phyloP scores from a whole-genome alignment of 148 eudicot genomes.

The Selenicereus undatus region DNA sequence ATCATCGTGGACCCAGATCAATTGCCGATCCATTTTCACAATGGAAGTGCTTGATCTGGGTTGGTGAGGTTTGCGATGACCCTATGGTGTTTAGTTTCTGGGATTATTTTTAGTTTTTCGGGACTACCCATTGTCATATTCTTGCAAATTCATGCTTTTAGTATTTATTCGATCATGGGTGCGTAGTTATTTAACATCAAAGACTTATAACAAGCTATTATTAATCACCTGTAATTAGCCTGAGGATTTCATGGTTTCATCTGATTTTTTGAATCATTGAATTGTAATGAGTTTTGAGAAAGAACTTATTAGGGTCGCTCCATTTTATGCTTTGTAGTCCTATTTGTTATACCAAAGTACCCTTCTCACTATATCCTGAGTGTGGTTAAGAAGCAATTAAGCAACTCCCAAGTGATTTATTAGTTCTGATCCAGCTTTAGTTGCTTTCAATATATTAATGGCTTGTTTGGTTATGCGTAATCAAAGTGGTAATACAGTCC shows the following conservation, averaged over 20 bases:
- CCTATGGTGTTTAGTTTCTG: not conserved
- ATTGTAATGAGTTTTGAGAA: not conserved
- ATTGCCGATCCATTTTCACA: not conserved
- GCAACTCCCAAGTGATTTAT: not conserved
- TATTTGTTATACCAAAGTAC: no score
- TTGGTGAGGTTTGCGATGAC: no score
- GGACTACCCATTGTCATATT: not conserved
- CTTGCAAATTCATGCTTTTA: not conserved
- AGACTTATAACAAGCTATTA: not conserved
- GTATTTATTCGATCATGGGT: not conserved
- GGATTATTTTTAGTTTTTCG: not conserved
- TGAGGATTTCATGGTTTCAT: not conserved
- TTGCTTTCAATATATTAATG: not conserved
- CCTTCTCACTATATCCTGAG: not conserved
- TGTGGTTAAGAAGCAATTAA: not conserved
- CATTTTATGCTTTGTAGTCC: no score
- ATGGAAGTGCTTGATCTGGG: no score
- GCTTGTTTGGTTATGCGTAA: no score
- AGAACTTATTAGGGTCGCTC: no score
- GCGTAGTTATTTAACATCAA: not conserved
- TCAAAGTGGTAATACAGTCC: no score
- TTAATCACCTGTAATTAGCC: not conserved
- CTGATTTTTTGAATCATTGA: not conserved
- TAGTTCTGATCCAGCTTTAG: not conserved
- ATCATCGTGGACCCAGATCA: no score